A percentile compares a stretch with the other conserved stretches of the same genome.
phyloP scores from a whole-genome alignment of 345 rosid species.

The Hibiscus tridactylites region DNA sequence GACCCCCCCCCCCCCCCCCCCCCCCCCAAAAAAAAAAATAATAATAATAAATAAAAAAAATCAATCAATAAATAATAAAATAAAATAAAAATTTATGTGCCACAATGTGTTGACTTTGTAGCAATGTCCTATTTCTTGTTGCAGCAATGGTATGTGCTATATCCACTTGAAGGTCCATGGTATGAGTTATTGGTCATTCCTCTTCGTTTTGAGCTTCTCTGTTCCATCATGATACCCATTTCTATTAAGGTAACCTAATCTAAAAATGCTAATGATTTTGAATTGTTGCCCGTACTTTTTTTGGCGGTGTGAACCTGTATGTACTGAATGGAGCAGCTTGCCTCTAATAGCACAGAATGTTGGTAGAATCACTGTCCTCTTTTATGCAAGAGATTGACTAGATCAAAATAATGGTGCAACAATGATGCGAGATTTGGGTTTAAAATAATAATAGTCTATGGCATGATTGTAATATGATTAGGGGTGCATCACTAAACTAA shows the following conservation, averaged over 20 bases:
- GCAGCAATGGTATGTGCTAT: slow-evolving; percentile 94
- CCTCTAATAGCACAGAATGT: not conserved
- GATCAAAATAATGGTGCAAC: not conserved
- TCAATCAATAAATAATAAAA: too few relatives aligned
- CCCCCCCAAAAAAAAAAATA: not conserved
- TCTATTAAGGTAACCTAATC: slow-evolving; percentile 67
- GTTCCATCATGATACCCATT: slow-evolving; percentile 99
- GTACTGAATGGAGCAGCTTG: not conserved
- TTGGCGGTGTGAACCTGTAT: slow-evolving; percentile 1
- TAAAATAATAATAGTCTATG: not conserved
- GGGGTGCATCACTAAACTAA: not conserved
- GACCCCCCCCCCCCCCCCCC: not conserved
- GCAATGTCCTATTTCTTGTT: slow-evolving; percentile 11
- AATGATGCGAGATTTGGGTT: not conserved
- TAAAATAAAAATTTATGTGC: not conserved
- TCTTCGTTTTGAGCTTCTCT: slow-evolving; percentile 91
- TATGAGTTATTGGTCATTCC: slow-evolving; percentile 90
- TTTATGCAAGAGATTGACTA: not conserved
- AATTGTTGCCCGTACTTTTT: not conserved
- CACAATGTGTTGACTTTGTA: slow-evolving; percentile 8
- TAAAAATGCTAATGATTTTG: not conserved
- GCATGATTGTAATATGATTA: not conserved
- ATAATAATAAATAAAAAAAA: too few relatives aligned
- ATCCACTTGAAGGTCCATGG: slow-evolving; percentile 93
- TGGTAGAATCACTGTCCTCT: not conserved